Evolutionary conservation across 805 yeast genomes (phyloP).

Genomic region (Saturnispora halmiae): DNA sequence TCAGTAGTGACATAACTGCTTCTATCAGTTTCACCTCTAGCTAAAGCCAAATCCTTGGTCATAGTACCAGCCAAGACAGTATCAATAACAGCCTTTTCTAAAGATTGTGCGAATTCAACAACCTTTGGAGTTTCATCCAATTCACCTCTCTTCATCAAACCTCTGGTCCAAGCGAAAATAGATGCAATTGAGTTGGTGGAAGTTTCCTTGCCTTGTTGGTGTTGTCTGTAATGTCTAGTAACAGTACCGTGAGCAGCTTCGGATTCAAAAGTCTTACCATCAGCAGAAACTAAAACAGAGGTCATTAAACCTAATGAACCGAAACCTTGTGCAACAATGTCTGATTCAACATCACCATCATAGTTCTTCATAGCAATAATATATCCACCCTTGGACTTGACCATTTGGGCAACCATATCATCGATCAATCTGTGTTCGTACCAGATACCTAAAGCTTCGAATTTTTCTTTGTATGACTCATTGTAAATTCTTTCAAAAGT

Average conservation of each 20-base stretch:
- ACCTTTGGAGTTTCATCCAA: conserved; percentile 84
- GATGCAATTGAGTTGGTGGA: conserved; percentile 97
- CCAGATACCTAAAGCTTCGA: conserved; percentile 81
- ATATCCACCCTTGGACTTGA: conserved; percentile 90
- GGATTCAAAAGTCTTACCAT: conserved; percentile 88
- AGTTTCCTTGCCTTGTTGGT: conserved; percentile 94
- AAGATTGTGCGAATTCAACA: conserved; percentile 60
- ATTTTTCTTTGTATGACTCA: conserved; percentile 53
- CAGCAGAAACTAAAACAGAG: conserved; percentile 93
- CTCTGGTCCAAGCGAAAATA: conserved; percentile 94
- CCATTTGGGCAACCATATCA: conserved; percentile 99
- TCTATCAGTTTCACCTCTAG: conserved; percentile 80
- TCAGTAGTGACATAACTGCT: conserved; percentile 79
- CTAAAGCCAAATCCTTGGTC: conserved; percentile 94
- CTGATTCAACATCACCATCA: conserved; percentile 96
- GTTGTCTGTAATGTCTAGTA: conserved; percentile 92
- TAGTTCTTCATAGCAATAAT: conserved; percentile 95
- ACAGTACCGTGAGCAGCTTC: conserved; percentile 99
- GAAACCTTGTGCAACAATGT: conserved; percentile 95
- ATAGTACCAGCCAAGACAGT: conserved; percentile 82
- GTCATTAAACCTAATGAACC: conserved; percentile 97
- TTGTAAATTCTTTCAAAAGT: conserved; percentile 79
- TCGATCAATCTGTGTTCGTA: conserved; percentile 94
- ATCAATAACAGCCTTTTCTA: conserved; percentile 79
- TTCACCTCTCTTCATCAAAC: conserved; percentile 85